phyloP scores from a whole-genome alignment of 1,284 basidiomycete genomes.

The Ustilago trichophora region DNA sequence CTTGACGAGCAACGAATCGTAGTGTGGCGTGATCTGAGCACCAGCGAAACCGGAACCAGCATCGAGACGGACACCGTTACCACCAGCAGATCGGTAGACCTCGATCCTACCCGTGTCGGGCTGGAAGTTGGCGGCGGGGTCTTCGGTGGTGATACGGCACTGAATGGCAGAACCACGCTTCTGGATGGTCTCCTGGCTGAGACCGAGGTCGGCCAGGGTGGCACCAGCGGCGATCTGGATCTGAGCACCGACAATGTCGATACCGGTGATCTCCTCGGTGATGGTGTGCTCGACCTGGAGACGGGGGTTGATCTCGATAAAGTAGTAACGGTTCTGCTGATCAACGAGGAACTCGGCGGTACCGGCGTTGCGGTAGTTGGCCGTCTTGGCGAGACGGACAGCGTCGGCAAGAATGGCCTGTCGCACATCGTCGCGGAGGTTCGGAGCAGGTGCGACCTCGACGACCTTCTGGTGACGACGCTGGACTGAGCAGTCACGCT shows the following conservation, averaged over 20 bases:
- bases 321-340: constrained; percentile 73
- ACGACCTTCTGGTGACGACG: constrained; percentile 79
- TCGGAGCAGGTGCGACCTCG: constrained; percentile 73
- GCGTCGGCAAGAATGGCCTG: constrained; percentile 77
- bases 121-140: constrained; percentile 88
- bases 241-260: constrained; percentile 97
- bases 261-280: constrained; percentile 92
- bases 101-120: constrained; percentile 99
- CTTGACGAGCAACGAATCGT: constrained; percentile 97
- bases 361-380: constrained; percentile 74
- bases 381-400: constrained; percentile 70
- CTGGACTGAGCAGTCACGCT: constrained; percentile 74
- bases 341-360: constrained; percentile 78
- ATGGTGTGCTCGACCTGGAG: constrained; percentile 79
- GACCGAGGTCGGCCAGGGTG: constrained; percentile 90
- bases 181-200: constrained; percentile 95
- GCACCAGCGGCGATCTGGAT: constrained; percentile 96
- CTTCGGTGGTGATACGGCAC: constrained; percentile 99
- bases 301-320: constrained; percentile 79
- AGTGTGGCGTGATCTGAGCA: constrained; percentile 99
- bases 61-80: constrained; percentile 97
- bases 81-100: constrained; percentile 97
- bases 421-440: constrained; percentile 71
- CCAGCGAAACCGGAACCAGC: constrained; percentile 98
- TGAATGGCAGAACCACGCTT: constrained; percentile 98